Conservation (phyloP, 83 land plant species). For the Picea engelmannii region DNA sequence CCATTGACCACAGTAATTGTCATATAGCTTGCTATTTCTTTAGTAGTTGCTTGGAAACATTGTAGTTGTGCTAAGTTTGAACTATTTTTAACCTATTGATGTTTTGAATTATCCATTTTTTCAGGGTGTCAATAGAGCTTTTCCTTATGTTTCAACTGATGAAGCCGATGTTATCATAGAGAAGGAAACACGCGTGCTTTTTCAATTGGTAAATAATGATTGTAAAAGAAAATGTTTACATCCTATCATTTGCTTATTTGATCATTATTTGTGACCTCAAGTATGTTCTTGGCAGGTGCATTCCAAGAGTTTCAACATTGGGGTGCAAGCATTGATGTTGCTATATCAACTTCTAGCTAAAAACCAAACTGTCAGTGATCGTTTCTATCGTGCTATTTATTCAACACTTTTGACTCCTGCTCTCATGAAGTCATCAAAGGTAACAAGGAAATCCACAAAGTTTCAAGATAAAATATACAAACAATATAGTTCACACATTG, state of each 20-base stretch:
- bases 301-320: no score
- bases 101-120: constrained; percentile 7
- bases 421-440: constrained; percentile 87
- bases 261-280: constrained; percentile 3
- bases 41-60: background rate
- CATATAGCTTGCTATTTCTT: background rate
- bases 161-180: no score
- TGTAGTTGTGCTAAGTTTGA: background rate
- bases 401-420: constrained; percentile 80
- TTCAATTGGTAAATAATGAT: constrained; percentile 61
- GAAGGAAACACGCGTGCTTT: constrained; percentile 34
- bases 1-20: background rate
- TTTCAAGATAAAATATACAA: no score
- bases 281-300: constrained; percentile 44
- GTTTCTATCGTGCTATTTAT: constrained; percentile 55
- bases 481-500: background rate
- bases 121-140: constrained; percentile 10
- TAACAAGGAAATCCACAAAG: constrained; percentile 2
- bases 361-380: no score
- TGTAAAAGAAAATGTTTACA: background rate
- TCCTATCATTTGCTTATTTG: background rate
- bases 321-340: no score
- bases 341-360: no score
- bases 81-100: background rate
- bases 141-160: no score